These are phyloP conservation scores for Perkinsus chesapeaki DNA, from an alignment of 169 alveolate species.

Conservation along the genomic window DNA sequence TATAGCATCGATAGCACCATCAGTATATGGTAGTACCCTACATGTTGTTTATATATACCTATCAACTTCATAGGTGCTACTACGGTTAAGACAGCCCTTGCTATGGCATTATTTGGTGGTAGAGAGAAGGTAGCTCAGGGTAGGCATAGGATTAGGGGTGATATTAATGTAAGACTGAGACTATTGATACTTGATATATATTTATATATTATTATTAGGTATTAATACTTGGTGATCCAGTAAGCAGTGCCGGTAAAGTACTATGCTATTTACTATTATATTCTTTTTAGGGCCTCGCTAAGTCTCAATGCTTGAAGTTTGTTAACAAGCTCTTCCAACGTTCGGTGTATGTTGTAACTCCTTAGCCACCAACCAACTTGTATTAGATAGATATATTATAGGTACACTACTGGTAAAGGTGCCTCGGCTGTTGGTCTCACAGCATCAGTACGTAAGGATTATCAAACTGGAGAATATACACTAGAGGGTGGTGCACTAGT, in stretches of 20 bases:
- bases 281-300: slow-evolving; percentile 88
- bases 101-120: slow-evolving; percentile 87
- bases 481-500: slow-evolving; percentile 98
- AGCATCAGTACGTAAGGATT: slow-evolving; percentile 94
- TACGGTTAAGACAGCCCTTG: slow-evolving; percentile 76
- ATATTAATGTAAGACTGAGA: slow-evolving; percentile 80
- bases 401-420: slow-evolving; percentile 97
- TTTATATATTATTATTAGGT: not conserved
- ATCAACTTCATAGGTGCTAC: not conserved
- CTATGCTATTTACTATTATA: not conserved
- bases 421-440: slow-evolving; percentile 99
- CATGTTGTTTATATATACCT: not conserved
- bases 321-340: slow-evolving; percentile 93
- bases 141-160: slow-evolving; percentile 94
- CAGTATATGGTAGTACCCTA: slow-evolving; percentile 91
- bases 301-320: slow-evolving; percentile 94
- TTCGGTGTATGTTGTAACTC: slow-evolving; percentile 51
- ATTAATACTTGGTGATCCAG: slow-evolving; percentile 40
- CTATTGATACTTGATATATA: not conserved
- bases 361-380: not conserved
- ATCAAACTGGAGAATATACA: slow-evolving; percentile 93
- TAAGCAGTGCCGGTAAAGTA: not conserved
- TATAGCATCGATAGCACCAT: slow-evolving; percentile 93
- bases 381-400: not conserved
- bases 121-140: slow-evolving; percentile 83